Evolutionary conservation across 2,329 filamentous ascomycete genomes (phyloP).

Genomic region (Paecilomyces fulvus): DNA sequence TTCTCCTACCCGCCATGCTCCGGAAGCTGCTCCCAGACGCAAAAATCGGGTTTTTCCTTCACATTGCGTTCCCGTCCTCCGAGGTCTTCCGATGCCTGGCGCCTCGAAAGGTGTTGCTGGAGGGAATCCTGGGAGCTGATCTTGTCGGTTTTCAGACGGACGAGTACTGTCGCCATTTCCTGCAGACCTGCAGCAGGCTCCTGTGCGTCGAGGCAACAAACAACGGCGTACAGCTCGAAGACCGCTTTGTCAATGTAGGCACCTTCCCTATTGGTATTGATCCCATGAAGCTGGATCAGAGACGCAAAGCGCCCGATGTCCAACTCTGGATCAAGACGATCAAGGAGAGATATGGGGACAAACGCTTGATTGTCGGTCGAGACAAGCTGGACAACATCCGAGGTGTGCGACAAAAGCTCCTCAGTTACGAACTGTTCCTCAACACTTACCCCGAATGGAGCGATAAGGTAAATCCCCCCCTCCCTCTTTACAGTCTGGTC

Average conservation of each 20-base stretch:
- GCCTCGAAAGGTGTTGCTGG: conserved; percentile 74
- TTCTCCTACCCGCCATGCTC: conserved; percentile 82
- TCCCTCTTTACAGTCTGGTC: too few relatives aligned
- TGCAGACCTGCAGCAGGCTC: conserved; percentile 89
- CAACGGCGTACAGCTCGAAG: conserved; percentile 81
- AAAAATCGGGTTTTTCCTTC: conserved; percentile 92
- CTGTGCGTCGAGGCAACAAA: conserved; percentile 83
- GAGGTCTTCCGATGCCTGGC: conserved; percentile 92
- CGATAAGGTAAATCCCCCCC: conserved; percentile 47
- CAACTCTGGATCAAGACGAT: conserved; percentile 71
- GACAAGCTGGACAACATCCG: conserved; percentile 92
- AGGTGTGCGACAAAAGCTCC: conserved; percentile 84
- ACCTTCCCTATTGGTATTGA: conserved; percentile 87
- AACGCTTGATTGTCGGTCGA: conserved; percentile 82
- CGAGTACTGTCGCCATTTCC: conserved; percentile 88
- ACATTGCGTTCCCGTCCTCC: conserved; percentile 90
- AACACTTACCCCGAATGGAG: conserved; percentile 89
- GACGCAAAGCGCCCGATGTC: conserved; percentile 65
- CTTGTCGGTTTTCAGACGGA: conserved; percentile 88
- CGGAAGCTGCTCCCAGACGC: conserved; percentile 79
- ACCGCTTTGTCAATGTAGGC: conserved; percentile 84
- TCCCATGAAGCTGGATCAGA: conserved; percentile 62
- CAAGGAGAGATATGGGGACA: conserved; percentile 74
- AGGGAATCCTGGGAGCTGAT: conserved; percentile 89
- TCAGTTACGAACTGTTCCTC: conserved; percentile 87